Evolutionary conservation across 2,329 filamentous ascomycete species (phyloP).

Genomic region (Cordyceps javanica): DNA sequence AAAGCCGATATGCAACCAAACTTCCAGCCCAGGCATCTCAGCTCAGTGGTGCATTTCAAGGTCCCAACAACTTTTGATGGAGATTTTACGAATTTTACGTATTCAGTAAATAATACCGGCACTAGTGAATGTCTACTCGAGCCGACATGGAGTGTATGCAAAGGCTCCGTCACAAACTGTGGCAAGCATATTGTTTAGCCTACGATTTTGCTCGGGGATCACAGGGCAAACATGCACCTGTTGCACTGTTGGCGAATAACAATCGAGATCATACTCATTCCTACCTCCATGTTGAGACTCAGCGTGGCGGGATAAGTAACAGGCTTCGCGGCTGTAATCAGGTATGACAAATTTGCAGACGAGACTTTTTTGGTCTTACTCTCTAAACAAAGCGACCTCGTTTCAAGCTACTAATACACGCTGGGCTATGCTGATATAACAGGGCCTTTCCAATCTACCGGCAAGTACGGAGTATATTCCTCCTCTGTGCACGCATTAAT

Average conservation of each 20-base stretch:
- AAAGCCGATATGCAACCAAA: no score
- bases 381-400: no score
- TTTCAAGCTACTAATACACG: neutral
- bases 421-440: neutral
- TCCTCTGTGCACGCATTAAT: neutral
- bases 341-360: neutral
- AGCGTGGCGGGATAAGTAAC: neutral
- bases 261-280: neutral
- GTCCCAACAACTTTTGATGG: no score
- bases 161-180: neutral
- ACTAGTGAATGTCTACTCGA: no score
- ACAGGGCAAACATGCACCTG: neutral
- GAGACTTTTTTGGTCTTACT: neutral
- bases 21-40: no score
- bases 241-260: neutral
- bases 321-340: neutral
- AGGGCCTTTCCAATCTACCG: neutral
- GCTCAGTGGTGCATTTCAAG: no score
- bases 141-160: neutral
- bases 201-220: neutral
- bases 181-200: neutral
- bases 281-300: neutral
- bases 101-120: no score
- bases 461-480: no score
- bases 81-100: no score